These are phyloP conservation scores for Crucibulum laeve DNA, from an alignment of 768 basidiomycete species.

Conservation along the genomic window DNA sequence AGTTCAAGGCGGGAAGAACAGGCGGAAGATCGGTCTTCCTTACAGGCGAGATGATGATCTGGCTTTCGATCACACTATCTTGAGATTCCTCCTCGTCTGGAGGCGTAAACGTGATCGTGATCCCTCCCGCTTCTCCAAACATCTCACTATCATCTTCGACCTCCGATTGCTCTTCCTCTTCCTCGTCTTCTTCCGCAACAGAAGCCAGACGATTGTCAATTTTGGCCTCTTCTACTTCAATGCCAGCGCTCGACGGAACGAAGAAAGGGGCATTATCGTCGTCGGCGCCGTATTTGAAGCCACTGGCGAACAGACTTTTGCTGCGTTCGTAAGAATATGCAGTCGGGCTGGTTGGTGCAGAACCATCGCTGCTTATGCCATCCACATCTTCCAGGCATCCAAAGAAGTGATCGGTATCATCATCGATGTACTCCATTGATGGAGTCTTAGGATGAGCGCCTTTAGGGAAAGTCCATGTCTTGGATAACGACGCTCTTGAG, in stretches of 20 bases:
- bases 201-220: constrained; percentile 21
- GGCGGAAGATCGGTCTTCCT: constrained; percentile 23
- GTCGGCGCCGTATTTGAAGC: constrained; percentile 40
- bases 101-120: constrained; percentile 69
- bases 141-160: constrained; percentile 44
- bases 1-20: constrained; percentile 28
- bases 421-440: constrained; percentile 17
- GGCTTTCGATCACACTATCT: constrained; percentile 20
- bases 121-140: constrained; percentile 64
- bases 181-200: constrained; percentile 27
- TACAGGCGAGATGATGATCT: constrained; percentile 22
- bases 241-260: constrained; percentile 35
- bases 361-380: constrained; percentile 22
- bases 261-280: constrained; percentile 50
- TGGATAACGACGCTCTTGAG: constrained; percentile 49
- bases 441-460: constrained; percentile 15
- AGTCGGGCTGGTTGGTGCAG: constrained; percentile 39
- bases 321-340: constrained; percentile 49
- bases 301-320: constrained; percentile 56
- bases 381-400: constrained; percentile 61
- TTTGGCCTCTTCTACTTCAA: constrained; percentile 37
- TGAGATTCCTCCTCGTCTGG: constrained; percentile 44
- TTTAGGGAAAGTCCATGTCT: constrained; percentile 61
- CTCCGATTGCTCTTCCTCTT: constrained; percentile 32
- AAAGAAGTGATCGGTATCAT: constrained; percentile 70